These are phyloP conservation scores for Arxiozyma slooffiae DNA, from an alignment of 1,139 yeast genomes.

Conservation along the genomic window DNA sequence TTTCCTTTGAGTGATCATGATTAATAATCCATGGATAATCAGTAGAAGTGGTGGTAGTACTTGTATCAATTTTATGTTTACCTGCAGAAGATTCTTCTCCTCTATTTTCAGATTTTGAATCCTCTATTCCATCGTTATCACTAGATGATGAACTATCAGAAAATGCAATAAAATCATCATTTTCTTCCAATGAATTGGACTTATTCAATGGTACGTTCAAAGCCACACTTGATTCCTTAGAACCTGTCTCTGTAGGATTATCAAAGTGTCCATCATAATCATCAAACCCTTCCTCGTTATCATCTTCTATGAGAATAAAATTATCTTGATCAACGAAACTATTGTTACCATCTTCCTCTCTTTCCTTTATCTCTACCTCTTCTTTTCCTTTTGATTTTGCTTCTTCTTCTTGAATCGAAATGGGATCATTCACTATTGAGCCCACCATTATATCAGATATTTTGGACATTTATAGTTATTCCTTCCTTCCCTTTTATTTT, in stretches of 20 bases:
- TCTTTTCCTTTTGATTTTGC: not conserved
- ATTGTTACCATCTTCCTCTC: not conserved
- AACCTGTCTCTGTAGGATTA: slow-evolving; percentile 13
- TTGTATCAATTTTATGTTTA: not conserved
- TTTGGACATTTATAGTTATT: not conserved
- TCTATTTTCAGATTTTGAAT: slow-evolving; percentile 10
- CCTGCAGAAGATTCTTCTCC: not conserved
- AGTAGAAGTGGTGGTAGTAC: not conserved
- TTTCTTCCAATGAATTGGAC: slow-evolving; percentile 34
- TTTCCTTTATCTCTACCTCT: not conserved
- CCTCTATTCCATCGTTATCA: slow-evolving; percentile 16
- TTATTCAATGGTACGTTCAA: slow-evolving; percentile 11
- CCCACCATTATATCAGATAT: not conserved
- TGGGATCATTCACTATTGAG: not conserved
- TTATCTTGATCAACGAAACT: not conserved
- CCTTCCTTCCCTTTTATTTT: no score
- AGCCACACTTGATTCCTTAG: slow-evolving; percentile 6
- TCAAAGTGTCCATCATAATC: slow-evolving; percentile 21
- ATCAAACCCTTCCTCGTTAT: slow-evolving; percentile 21
- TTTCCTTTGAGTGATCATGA: slow-evolving; percentile 64
- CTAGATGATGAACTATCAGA: slow-evolving; percentile 25
- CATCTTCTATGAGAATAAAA: slow-evolving; percentile 6
- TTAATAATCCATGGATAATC: slow-evolving; percentile 74
- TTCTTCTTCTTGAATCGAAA: not conserved
- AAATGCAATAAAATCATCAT: slow-evolving; percentile 34